Percentiles rank a stretch among this genome's conserved stretches.
Conservation (phyloP, 768 basidiomycete genomes). For the Dictyophora rubrovolvata region DNA sequence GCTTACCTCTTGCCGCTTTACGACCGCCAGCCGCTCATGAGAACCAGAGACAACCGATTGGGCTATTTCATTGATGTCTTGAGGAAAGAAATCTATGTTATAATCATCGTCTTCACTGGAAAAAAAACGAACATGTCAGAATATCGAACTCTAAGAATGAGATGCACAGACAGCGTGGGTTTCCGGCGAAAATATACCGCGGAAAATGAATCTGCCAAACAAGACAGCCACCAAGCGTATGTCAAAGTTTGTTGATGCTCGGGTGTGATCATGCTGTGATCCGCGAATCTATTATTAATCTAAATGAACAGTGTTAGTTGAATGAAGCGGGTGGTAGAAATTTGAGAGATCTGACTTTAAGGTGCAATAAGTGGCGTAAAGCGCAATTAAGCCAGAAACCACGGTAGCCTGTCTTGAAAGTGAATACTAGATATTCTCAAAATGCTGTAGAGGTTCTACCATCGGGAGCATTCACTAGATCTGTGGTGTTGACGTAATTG, state of each 20-base stretch:
- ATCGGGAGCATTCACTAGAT: slow-evolving; percentile 61
- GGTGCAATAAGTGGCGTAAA: slow-evolving; percentile 67
- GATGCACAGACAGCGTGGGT: slow-evolving; percentile 49
- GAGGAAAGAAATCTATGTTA: slow-evolving; percentile 80
- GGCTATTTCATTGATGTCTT: slow-evolving; percentile 32
- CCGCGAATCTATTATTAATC: slow-evolving; percentile 80
- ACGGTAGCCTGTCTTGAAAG: slow-evolving; percentile 50
- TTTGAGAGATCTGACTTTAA: slow-evolving; percentile 41
- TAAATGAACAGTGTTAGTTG: slow-evolving; percentile 19
- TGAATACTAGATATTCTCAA: neutral
- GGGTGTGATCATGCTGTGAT: slow-evolving; percentile 60
- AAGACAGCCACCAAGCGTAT: slow-evolving; percentile 93
- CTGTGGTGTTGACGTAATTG: slow-evolving; percentile 26
- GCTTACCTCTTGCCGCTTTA: slow-evolving; percentile 66
- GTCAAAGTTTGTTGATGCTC: slow-evolving; percentile 78
- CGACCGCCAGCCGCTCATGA: slow-evolving; percentile 26
- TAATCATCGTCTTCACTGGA: slow-evolving; percentile 74
- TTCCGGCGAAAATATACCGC: slow-evolving; percentile 79
- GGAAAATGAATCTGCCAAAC: slow-evolving; percentile 73
- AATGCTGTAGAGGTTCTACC: slow-evolving; percentile 31
- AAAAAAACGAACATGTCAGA: neutral
- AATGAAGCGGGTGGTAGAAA: slow-evolving; percentile 3
- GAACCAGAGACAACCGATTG: slow-evolving; percentile 35
- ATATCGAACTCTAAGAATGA: neutral
- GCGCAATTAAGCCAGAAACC: slow-evolving; percentile 76